Evolutionary conservation across 768 basidiomycete species (phyloP), one percentile per base, ranked within the genome.

Genomic region (Coprinopsis cinerea): DNA sequence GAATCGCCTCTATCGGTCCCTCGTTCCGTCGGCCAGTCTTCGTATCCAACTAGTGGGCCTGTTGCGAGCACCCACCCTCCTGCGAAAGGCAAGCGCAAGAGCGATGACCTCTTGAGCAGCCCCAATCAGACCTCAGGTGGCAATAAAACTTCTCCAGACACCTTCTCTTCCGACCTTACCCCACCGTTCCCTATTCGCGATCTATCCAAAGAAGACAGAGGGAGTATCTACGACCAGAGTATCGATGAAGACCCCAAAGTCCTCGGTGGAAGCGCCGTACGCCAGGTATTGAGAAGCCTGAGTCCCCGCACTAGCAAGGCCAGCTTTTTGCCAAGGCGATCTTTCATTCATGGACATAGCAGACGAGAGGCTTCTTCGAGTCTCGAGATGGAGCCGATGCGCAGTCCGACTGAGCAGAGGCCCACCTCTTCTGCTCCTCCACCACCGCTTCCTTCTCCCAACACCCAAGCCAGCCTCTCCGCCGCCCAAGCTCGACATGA

Each of bases 241-340:
- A 57, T 47, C 32, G 66, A 67, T 41, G 65, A 65, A 45, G 52
- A 58, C 17, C 55, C 55, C 4, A 66, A 63, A 44, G 58, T 66
- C 14, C 57, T 62, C 25, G 62, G 63, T 25, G 60, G 60, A 23
- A 59, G 61, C 18, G 58, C 56, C 25, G 58, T 72, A 17, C 69
- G 71, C 24, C 68, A 69, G 25, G 75, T 75, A 1, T 59, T 75
- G 3, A 63, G 75, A 35, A 69, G 62, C 40, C 57, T 78, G 49
- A 75, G 75, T 49, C 76, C 76, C 4, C 68, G 76, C 24, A 76
- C 67, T 4, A 37, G 47, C 35, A 41, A 40, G 23, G 37, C 47
- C 10, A 37, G 23, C 37, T 39, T 45, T 32, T 26, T 26, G 10
- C 41, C 20, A 4, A 22, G 41, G 23, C 41, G 18, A 17, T 43